Evolutionary conservation across 1,139 yeast species (phyloP).

Genomic region (Pneumocystis sp.): DNA sequence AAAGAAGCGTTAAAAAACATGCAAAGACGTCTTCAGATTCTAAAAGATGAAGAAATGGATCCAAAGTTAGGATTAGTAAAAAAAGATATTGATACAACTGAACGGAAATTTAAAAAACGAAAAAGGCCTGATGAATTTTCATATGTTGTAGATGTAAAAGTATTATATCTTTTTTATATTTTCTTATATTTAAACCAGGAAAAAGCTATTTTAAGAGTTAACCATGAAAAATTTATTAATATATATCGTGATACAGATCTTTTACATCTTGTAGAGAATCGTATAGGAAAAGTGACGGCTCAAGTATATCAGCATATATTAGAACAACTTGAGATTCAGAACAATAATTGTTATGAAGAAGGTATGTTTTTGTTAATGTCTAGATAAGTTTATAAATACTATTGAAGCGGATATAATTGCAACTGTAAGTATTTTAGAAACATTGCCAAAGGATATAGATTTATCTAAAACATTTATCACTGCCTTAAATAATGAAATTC

Average conservation of each 20-base stretch:
- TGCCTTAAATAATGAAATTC: background rate
- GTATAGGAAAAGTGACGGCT: constrained; percentile 58
- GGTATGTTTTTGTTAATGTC: background rate
- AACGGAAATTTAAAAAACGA: background rate
- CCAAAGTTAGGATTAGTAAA: background rate
- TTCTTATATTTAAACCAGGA: background rate
- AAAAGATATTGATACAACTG: background rate
- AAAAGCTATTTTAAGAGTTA: constrained; percentile 42
- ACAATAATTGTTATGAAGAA: constrained; percentile 20
- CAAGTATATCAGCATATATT: constrained; percentile 49
- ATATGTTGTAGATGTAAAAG: background rate
- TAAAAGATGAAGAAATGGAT: background rate
- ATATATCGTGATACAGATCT: constrained; percentile 51
- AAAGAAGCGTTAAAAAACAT: background rate
- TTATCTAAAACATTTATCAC: constrained; percentile 14
- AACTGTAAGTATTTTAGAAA: constrained; percentile 21
- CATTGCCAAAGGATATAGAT: constrained; percentile 20
- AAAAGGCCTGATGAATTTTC: background rate
- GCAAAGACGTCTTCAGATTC: background rate
- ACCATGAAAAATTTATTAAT: constrained; percentile 53
- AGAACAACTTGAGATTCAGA: constrained; percentile 35
- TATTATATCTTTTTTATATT: background rate
- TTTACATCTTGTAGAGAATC: constrained; percentile 45
- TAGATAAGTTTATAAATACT: background rate
- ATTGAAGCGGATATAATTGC: constrained; percentile 21